A percentile compares a stretch with the other conserved stretches of the same genome.
Conservation (phyloP, 495 filamentous ascomycete species). For the Penicillium mononematosum region DNA sequence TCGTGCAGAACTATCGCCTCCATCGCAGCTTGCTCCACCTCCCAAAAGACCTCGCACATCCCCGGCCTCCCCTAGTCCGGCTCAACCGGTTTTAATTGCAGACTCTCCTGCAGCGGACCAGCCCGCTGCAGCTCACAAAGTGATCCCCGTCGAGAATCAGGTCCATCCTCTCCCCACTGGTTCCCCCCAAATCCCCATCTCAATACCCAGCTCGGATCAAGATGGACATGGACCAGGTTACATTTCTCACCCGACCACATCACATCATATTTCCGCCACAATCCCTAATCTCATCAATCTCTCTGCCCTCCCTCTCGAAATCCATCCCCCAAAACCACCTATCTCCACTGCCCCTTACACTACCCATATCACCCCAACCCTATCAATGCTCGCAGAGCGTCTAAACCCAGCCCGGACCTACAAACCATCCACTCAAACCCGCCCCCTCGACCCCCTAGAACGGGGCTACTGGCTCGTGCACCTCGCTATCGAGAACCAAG, state of each 20-base stretch:
- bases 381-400: constrained; percentile 51
- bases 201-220: background rate
- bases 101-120: background rate
- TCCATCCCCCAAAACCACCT: constrained; percentile 46
- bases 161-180: background rate
- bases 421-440: constrained; percentile 48
- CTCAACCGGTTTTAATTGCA: background rate
- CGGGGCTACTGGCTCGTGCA: constrained; percentile 67
- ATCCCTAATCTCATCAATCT: background rate
- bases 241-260: background rate
- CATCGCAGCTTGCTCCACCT: constrained; percentile 2
- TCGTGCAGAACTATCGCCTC: constrained; percentile 8
- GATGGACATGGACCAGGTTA: too few species aligned
- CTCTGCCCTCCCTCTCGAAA: constrained; percentile 33
- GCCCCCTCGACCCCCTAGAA: constrained; percentile 55
- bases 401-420: constrained; percentile 52
- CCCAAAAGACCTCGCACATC: constrained; percentile 26
- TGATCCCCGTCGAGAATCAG: background rate
- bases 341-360: constrained; percentile 40
- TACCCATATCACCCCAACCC: constrained; percentile 55
- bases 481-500: constrained; percentile 27
- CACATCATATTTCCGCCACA: constrained; percentile 4
- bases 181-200: background rate
- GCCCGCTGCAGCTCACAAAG: background rate
- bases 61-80: background rate